Conservation (phyloP, 208 protist genomes). For the Tritrichomonas foetus region DNA sequence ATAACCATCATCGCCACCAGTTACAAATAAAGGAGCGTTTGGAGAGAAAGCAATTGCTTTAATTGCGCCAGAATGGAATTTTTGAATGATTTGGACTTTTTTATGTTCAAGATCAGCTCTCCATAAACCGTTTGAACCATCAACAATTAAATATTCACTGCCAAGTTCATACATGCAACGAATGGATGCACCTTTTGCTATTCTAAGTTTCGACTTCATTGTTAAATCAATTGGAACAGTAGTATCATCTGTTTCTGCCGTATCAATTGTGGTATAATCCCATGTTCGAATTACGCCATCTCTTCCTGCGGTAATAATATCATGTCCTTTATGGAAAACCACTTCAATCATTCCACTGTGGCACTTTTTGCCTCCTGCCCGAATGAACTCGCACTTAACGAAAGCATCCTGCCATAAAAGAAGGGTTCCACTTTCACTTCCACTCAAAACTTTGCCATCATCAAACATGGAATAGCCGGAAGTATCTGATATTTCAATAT, state of each 20-base stretch:
- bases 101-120: not conserved
- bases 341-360: conserved; percentile 73
- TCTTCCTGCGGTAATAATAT: conserved; percentile 79
- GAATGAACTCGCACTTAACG: conserved; percentile 79
- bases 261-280: conserved; percentile 74
- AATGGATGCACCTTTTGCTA: not conserved
- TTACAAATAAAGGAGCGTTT: conserved; percentile 67
- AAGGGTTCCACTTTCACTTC: conserved; percentile 79
- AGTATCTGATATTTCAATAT: conserved; percentile 87
- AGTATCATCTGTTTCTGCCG: conserved; percentile 63
- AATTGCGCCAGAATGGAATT: conserved; percentile 78
- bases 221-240: not conserved
- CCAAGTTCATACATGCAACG: conserved; percentile 4
- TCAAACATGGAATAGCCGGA: conserved; percentile 74
- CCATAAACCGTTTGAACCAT: not conserved
- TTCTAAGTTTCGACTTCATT: not conserved
- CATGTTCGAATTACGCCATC: conserved; percentile 89
- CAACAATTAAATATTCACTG: not conserved
- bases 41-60: conserved; percentile 70
- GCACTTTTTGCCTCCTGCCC: conserved; percentile 51
- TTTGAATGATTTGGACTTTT: conserved; percentile 38
- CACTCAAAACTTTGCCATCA: conserved; percentile 65
- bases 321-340: conserved; percentile 67
- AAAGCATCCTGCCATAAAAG: conserved; percentile 91
- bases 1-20: conserved; percentile 75